Evolutionary conservation across 345 rosid genomes (phyloP).

Genomic region (Corchorus capsularis): DNA sequence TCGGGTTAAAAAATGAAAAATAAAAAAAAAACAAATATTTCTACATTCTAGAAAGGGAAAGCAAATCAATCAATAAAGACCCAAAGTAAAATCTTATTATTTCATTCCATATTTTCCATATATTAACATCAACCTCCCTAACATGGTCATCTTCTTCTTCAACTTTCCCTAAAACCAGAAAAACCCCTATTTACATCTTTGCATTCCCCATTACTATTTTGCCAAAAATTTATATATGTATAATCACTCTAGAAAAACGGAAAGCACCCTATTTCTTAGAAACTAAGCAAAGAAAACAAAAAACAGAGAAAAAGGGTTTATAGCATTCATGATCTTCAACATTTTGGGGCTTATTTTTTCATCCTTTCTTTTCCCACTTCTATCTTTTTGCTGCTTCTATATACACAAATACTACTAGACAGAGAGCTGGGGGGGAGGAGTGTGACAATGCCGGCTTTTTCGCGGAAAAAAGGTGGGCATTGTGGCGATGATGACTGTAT

Average conservation of each 20-base stretch:
- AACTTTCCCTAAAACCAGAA: conserved; percentile 2
- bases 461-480: background rate
- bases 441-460: conserved; percentile 1
- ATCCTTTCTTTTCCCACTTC: conserved; percentile 12
- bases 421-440: background rate
- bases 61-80: background rate
- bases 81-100: conserved; percentile 12
- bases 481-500: conserved; percentile 23
- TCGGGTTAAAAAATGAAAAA: background rate
- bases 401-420: conserved; percentile 17
- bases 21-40: too few species aligned
- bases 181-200: conserved; percentile 30
- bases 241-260: background rate
- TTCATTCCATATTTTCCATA: conserved; percentile 17
- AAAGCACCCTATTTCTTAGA: conserved; percentile 11
- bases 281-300: background rate
- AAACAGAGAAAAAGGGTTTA: background rate
- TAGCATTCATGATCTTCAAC: conserved; percentile 18
- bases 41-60: background rate
- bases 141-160: conserved; percentile 14
- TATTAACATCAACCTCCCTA: conserved; percentile 16
- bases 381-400: conserved; percentile 32
- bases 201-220: background rate
- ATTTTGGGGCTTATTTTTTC: conserved; percentile 28
- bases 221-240: conserved; percentile 36